Conservation (phyloP, 345 rosid genomes). For the Salix viminalis region DNA sequence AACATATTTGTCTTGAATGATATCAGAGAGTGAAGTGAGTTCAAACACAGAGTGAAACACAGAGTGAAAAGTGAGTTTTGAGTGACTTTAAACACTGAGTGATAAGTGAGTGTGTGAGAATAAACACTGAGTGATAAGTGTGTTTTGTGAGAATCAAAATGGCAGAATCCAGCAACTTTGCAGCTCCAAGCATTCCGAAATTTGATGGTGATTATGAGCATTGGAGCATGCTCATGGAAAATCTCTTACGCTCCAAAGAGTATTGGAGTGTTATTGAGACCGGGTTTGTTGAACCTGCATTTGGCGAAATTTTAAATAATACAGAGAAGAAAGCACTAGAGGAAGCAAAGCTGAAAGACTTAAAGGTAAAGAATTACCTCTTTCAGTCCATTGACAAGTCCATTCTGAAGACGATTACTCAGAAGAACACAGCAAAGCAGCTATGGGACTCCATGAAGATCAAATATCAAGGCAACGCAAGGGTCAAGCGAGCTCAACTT, state of each 20-base stretch:
- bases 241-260: no score
- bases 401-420: neutral
- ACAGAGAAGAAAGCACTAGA: neutral
- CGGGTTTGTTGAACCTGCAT: neutral
- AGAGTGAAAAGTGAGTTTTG: no score
- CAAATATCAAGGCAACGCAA: neutral
- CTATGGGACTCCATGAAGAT: neutral
- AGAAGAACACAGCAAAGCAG: neutral
- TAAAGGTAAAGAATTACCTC: neutral
- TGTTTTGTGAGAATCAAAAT: neutral
- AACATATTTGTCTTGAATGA: no score
- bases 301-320: neutral
- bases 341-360: neutral
- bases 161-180: neutral
- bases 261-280: neutral
- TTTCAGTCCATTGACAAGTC: neutral
- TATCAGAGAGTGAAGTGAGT: no score
- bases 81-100: no score
- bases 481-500: neutral
- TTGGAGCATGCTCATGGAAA: no score
- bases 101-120: no score
- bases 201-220: no score
- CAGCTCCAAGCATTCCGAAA: neutral
- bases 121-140: no score
- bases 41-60: no score